Base-by-base conservation (phyloP, 352 stramenopile species). In the Phytophthora meadii region DNA sequence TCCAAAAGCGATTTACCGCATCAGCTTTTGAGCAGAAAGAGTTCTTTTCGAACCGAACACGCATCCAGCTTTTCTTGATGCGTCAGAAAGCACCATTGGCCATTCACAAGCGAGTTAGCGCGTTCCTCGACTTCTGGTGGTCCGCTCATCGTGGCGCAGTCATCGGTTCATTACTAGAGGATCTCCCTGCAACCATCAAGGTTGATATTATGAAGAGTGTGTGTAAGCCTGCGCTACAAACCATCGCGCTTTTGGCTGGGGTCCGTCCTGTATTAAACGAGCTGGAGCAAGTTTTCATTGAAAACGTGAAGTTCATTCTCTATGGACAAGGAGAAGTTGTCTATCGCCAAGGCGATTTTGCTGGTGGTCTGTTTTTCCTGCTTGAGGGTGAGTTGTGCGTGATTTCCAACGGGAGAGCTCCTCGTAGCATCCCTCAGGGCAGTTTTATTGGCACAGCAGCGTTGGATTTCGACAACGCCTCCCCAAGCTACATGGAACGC, bases 61-160 rank as follows among this genome's bases (percentile, higher is more conserved):
- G 72, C 5, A 90, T 93, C 24, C 81, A 90, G 41, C 63, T 90
- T 14, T 93, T 93, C 56, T 50, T 93, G 2, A 79, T 81, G 14
- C 78, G 83, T 2, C 81, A 93, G 49, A 88, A 84, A 24, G 72
- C 80, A 2, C 80, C 84, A 1, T 25, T 85, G 11, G 62, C 62
- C 2, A 85, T 92, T 46, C 78, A 89, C 54, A 79, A 89, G 44
- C 76, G 84, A 0, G 81, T 92, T 5, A 89, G 85, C 25, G 65
- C 84, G 3, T 92, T 90, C 51, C 56, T 92, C 0, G 81, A 90
- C 52, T 92, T 80, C 53, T 92, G 84, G 84, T 92, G 84, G 84
- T 90, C 78, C 9, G 76, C 78, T 0, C 84, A 92, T 41, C 81
- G 80, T 28, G 84, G 84, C 1, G 79, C 81, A 7, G 62, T 90